Conservation (phyloP, 2,329 filamentous ascomycete species). For the Colletotrichum incanum region DNA sequence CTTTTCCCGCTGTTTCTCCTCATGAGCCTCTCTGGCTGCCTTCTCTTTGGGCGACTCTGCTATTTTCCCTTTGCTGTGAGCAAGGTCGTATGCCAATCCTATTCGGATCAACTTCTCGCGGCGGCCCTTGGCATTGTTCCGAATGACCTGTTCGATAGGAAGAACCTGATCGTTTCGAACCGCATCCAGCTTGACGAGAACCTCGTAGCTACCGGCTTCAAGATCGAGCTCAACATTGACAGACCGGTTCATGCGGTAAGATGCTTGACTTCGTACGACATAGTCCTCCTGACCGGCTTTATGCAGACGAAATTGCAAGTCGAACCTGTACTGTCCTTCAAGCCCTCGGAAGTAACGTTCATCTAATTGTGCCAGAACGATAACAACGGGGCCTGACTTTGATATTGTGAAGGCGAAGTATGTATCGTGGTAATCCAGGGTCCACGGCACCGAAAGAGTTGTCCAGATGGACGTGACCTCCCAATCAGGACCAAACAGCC, state of each 20-base stretch:
- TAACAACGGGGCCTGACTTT: conserved; percentile 65
- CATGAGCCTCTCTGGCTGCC: conserved; percentile 61
- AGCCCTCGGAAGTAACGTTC: conserved; percentile 71
- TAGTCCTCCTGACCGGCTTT: conserved; percentile 66
- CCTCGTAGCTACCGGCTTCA: conserved; percentile 81
- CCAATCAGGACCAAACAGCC: conserved; percentile 68
- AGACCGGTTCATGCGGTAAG: conserved; percentile 77
- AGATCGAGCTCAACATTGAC: conserved; percentile 84
- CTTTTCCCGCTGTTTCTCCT: conserved; percentile 60
- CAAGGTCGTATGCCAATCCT: conserved; percentile 80
- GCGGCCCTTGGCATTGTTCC: conserved; percentile 72
- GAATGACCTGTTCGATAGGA: conserved; percentile 77
- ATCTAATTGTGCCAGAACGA: conserved; percentile 72
- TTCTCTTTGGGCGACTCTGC: conserved; percentile 66
- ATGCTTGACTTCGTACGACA: conserved; percentile 68
- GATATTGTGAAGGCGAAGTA: conserved; percentile 68
- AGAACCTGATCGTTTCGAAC: conserved; percentile 66
- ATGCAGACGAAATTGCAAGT: conserved; percentile 70
- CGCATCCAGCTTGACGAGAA: conserved; percentile 83
- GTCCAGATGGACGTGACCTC: conserved; percentile 64
- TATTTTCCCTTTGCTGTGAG: conserved; percentile 75
- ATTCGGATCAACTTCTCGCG: conserved; percentile 82
- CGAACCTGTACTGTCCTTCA: conserved; percentile 70
- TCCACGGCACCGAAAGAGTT: conserved; percentile 70
- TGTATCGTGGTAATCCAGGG: conserved; percentile 68